phyloP scores from a whole-genome alignment of 768 basidiomycete genomes.

The Pholiota microspora region DNA sequence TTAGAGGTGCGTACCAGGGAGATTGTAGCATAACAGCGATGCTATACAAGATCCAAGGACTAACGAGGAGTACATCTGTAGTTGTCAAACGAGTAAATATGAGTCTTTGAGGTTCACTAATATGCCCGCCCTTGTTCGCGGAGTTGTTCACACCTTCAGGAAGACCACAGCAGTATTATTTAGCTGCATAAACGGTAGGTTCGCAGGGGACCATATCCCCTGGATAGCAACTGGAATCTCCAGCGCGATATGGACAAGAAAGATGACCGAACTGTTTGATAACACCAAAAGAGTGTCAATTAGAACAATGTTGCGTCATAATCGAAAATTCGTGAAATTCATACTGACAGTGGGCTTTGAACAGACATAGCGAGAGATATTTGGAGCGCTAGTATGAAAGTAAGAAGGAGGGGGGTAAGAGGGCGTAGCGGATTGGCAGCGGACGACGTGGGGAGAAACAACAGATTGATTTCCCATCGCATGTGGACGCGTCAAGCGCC shows the following conservation, averaged over 20 bases:
- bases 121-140: background rate
- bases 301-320: background rate
- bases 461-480: background rate
- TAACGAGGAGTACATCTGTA: slow-evolving; percentile 68
- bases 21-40: slow-evolving; percentile 59
- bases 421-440: background rate
- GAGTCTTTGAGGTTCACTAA: background rate
- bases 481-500: background rate
- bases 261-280: slow-evolving; percentile 46
- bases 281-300: background rate
- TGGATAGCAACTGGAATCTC: slow-evolving; percentile 79
- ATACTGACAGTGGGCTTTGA: slow-evolving; percentile 5
- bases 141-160: slow-evolving; percentile 56
- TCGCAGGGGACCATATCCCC: slow-evolving; percentile 61
- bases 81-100: background rate
- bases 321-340: background rate
- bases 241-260: slow-evolving; percentile 76
- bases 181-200: slow-evolving; percentile 73
- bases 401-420: background rate
- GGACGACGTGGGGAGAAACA: background rate
- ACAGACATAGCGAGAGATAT: background rate
- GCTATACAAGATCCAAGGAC: slow-evolving; percentile 59
- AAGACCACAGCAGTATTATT: slow-evolving; percentile 80
- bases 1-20: slow-evolving; percentile 59
- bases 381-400: background rate